A percentile compares a stretch with the other conserved stretches of the same genome.
Conservation (phyloP, 2,329 filamentous ascomycete genomes). For the Ophiobolus disseminans region DNA sequence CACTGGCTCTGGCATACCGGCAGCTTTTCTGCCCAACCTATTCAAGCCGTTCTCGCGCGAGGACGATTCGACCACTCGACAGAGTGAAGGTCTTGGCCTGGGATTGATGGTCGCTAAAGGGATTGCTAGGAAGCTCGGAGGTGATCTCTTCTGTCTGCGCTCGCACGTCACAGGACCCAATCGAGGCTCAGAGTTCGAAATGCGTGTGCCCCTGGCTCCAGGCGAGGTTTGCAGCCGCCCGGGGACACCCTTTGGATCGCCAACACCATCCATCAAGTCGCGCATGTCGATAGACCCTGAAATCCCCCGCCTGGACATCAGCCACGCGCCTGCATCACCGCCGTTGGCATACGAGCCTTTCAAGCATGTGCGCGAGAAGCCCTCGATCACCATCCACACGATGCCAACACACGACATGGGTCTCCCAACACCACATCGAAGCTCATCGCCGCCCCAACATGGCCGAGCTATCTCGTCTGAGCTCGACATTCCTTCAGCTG, state of each 20-base stretch:
- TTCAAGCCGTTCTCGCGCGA: conserved; percentile 75
- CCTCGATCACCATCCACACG: conserved; percentile 19
- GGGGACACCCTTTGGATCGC: conserved; percentile 57
- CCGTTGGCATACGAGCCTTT: conserved; percentile 34
- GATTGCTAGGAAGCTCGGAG: conserved; percentile 71
- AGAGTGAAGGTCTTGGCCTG: conserved; percentile 72
- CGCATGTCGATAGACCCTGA: conserved; percentile 42
- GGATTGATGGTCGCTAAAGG: conserved; percentile 77
- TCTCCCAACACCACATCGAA: conserved; percentile 38
- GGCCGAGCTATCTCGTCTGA: conserved; percentile 32
- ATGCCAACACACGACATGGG: conserved; percentile 16
- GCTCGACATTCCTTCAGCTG: conserved; percentile 18
- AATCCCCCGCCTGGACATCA: conserved; percentile 20
- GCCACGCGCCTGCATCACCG: conserved; percentile 36
- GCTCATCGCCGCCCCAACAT: conserved; percentile 35
- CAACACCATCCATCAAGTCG: conserved; percentile 47
- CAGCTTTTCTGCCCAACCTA: conserved; percentile 69
- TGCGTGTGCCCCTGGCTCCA: conserved; percentile 67
- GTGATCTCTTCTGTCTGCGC: conserved; percentile 69
- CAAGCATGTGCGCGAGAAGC: conserved; percentile 21
- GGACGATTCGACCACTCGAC: conserved; percentile 71
- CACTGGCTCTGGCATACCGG: conserved; percentile 72
- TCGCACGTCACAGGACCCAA: conserved; percentile 67
- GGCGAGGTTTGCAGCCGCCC: conserved; percentile 59
- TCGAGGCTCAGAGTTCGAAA: conserved; percentile 72